phyloP scores from a whole-genome alignment of 345 rosid genomes.

The Syzygium jambos region DNA sequence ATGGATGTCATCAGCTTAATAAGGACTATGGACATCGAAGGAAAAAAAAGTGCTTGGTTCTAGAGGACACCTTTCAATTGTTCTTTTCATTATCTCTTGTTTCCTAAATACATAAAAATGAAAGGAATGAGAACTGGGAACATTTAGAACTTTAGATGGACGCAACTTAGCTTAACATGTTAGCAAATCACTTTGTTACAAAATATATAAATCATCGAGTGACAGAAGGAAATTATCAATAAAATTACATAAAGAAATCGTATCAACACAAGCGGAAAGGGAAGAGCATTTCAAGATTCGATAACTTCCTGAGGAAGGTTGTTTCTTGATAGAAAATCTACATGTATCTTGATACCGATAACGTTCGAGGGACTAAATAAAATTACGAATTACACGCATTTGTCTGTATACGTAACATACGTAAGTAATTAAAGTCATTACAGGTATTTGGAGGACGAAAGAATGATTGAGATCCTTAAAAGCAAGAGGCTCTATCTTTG shows the following conservation, averaged over 20 bases:
- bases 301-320: background rate
- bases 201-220: background rate
- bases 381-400: background rate
- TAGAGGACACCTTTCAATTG: background rate
- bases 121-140: background rate
- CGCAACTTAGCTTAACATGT: background rate
- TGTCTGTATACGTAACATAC: background rate
- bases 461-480: background rate
- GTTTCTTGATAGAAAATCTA: background rate
- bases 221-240: background rate
- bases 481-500: background rate
- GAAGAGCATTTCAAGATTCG: background rate
- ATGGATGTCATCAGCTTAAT: background rate
- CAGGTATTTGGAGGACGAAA: background rate
- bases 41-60: background rate
- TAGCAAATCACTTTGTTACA: background rate
- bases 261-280: background rate
- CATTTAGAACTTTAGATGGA: background rate
- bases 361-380: background rate
- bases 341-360: background rate
- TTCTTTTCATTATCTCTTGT: background rate
- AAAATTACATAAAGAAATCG: background rate
- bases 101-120: background rate
- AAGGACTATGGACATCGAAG: background rate
- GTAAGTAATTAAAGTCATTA: background rate